Evolutionary conservation across 345 rosid species (phyloP), one percentile per base, ranked within the genome.

Genomic region (Brassica rapa): DNA sequence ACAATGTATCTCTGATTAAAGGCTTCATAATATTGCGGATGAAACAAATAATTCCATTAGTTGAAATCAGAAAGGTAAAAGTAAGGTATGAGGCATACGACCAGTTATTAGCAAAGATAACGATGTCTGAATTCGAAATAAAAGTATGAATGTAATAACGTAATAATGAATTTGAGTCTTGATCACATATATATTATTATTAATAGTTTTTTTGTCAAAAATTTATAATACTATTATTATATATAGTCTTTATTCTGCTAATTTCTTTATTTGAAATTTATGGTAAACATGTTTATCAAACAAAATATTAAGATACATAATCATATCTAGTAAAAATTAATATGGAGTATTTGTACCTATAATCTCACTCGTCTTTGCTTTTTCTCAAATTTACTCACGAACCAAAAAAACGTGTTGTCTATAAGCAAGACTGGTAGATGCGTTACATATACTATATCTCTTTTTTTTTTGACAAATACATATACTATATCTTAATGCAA

Each of bases 1-100:
- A 43, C 29, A 66, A 71, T 39, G 32, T 8, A 51, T 51, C 30
- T 29, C 51, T 68, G 33, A 49, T 43, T 76, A 68, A 29, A 27
- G 30, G 60, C 33, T 66, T 75, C 49, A 16, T 37, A 75, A 25
- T 37, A 51, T 5, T 51, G 7, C 4, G 4, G 39, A 53, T 6
- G 2, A 33, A 14, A 8, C 16, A 23, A 12, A 33, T n/a, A 8
- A 65, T 4, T 53, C 25, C 53, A 51, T 63, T 8, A 51, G n/a
- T 49, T 62, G 5, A 49, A 63, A 15, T 6, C 49, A 63, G 2
- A 73, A 32, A 41, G 1, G 21, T 8, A 15, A 32, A 15, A n/a
- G 8, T n/a, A 51, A 51, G 56, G 59, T 53, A 15, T 15, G 59
- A 6, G 8, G 9, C 8, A 53, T 43, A 37, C 41, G 10, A 37